Evolutionary conservation across 371 early-diverging fungal genomes (phyloP), one percentile per base, ranked within the genome.

Genomic region (Ecytonucleospora hepatopenaei): DNA sequence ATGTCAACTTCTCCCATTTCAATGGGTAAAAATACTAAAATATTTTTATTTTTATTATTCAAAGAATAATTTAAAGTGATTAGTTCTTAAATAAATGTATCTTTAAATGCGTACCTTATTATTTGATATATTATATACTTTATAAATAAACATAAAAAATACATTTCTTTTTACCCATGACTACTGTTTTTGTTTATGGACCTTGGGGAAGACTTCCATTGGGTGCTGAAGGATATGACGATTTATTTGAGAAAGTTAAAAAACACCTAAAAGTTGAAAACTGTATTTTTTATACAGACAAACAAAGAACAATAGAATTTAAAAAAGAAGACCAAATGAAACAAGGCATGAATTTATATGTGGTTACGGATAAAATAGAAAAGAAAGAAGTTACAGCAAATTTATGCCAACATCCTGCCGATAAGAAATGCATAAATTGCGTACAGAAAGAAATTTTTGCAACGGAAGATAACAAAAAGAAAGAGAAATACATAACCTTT

Each of bases 371-470:
- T 19, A 40, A 60, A 32, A 51, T 46, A 21, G 56, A 58, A 30
- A 57, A 62, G n/a, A 55, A 47, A 17, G 57, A 58, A 23, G 59
- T 47, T 16, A 48, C 63, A 27, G 48, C 58, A 24, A 54, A 57
- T 23, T 30, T 56, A 56, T 79, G 80, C 61, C 23, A 48, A 2
- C 80, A 79, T 55, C 69, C 51, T 2, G 32, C 54, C 5, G 72
- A 69, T 62, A 77, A 70, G 16, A 76, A 75, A 75, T 79, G 80
- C 48, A 30, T 59, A 23, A 54, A 77, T 47, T 79, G 80, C 64
- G 78, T 73, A 48, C 66, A 69, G 15, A 59, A 74, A n/a, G 78
- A 77, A 59, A 66, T 72, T 16, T 76, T 67, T 68, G 71, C 72
- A 30, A 59, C 59, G 28, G 51, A 48, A 26, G 69, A 71, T 31